These are phyloP conservation scores for Nakazawaea anatomiae DNA, from an alignment of 805 yeast genomes.

Conservation along the genomic window DNA sequence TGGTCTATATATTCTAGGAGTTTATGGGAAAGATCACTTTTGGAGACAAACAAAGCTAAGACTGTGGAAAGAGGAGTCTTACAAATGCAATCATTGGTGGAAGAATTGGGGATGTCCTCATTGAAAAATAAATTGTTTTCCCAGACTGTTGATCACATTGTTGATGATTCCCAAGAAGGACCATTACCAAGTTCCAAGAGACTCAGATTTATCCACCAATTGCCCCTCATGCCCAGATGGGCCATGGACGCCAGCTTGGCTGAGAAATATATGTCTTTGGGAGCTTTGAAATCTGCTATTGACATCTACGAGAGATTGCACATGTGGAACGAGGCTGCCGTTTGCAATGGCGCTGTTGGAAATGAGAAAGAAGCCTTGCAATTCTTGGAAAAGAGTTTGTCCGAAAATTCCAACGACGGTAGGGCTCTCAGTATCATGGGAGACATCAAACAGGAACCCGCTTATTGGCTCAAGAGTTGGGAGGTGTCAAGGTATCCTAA, in stretches of 20 bases:
- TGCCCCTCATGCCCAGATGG: constrained; percentile 84
- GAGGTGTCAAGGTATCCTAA: constrained; percentile 71
- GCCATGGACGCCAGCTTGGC: constrained; percentile 76
- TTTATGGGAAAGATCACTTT: constrained; percentile 81
- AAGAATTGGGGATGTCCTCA: constrained; percentile 68
- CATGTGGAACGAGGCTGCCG: constrained; percentile 76
- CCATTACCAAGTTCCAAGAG: constrained; percentile 43
- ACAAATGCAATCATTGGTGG: constrained; percentile 88
- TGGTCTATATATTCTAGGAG: constrained; percentile 80
- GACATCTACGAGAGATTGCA: constrained; percentile 80
- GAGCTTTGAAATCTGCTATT: constrained; percentile 79
- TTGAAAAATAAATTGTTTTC: constrained; percentile 53
- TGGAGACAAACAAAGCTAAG: constrained; percentile 75
- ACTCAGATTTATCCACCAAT: constrained; percentile 61
- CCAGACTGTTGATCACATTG: constrained; percentile 26
- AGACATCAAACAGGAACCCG: constrained; percentile 73
- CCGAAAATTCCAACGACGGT: constrained; percentile 63
- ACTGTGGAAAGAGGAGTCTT: constrained; percentile 92
- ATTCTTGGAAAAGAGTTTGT: constrained; percentile 49
- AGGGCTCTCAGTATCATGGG: constrained; percentile 82
- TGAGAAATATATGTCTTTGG: constrained; percentile 78
- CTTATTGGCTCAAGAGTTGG: constrained; percentile 85
- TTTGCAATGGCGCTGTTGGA: constrained; percentile 85
- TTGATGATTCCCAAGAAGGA: constrained; percentile 22
- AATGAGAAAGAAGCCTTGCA: constrained; percentile 60